These are phyloP conservation scores for Parachaetomium inaequale DNA, from an alignment of 495 filamentous ascomycete genomes.

Conservation along the genomic window DNA sequence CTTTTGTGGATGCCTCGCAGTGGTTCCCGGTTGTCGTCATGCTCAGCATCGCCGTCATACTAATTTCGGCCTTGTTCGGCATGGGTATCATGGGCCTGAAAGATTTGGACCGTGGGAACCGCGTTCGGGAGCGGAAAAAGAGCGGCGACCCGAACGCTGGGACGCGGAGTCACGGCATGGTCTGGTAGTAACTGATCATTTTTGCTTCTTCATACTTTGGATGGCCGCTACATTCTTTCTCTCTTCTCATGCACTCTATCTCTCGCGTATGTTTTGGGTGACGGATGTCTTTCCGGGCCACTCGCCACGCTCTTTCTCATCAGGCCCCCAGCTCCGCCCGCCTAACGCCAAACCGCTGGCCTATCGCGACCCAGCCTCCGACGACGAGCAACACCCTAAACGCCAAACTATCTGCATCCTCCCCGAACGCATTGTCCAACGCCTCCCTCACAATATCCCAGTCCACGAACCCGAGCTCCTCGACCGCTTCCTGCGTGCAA, in stretches of 20 bases:
- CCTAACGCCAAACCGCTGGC: constrained; percentile 15
- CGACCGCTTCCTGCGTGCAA: constrained; percentile 40
- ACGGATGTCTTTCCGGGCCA: not conserved
- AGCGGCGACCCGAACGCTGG: constrained; percentile 11
- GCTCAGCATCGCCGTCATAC: constrained; percentile 22
- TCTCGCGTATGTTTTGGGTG: not conserved
- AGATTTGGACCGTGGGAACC: constrained; percentile 21
- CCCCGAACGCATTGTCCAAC: constrained; percentile 35
- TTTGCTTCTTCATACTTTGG: too few species aligned
- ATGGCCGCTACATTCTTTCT: too few species aligned
- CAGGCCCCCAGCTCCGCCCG: not conserved
- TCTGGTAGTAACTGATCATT: constrained; percentile 22
- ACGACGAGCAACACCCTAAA: constrained; percentile 13
- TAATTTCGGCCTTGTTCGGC: constrained; percentile 11
- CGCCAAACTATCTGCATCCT: constrained; percentile 7
- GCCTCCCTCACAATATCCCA: constrained; percentile 27
- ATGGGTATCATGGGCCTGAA: constrained; percentile 22
- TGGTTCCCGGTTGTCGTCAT: constrained; percentile 32
- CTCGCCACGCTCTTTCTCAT: not conserved
- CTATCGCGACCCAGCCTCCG: constrained; percentile 13
- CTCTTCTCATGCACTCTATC: not conserved
- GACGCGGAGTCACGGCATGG: constrained; percentile 29
- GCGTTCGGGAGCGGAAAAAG: constrained; percentile 24
- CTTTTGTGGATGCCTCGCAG: constrained; percentile 22
- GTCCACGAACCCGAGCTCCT: constrained; percentile 44